Base-by-base conservation (phyloP, 169 alveolate species). In the Plasmodium blacklocki region DNA sequence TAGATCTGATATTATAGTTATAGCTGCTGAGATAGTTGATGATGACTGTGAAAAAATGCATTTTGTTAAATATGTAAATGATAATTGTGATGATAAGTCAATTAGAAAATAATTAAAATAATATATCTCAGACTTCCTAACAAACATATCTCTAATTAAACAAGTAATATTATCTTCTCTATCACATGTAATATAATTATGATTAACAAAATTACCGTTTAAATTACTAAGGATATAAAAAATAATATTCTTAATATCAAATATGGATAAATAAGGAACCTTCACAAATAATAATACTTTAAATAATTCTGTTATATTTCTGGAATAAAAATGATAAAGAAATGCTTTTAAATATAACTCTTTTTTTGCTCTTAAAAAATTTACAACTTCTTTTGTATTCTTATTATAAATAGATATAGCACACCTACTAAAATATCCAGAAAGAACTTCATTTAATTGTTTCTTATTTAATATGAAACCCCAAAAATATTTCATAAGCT, bases 381-480 rank as follows among this genome's bases (percentile, higher is more conserved):
- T 63, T 47, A 78, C 89, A 18, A 78, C 78, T 7, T 78, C 89
- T 66, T 67, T 63, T 15, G 89, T 64, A 78, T 78, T 59, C 63
- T 78, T 78, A 66, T 78, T 78, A 66, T 78, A 78, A 8, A 78
- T 78, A 8, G 78, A 43, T 64, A 78, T 78, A 23, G 89, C 89
- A 66, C 89, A 78, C 8, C 89, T 29, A 71, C 89, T 78, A 78
- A 78, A 78, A 43, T 78, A 78, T 3, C 89, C 89, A 1, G 89
- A 59, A 12, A 78, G 19, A 1, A 78, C 89, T 66, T 78, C 89
- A 59, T 78, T 78, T n/a, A 78, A 58, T 78, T 78, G 89, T n/a
- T 66, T 29, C 52, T 78, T 78, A 21, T 64, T 78, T 15, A 78
- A 32, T 8, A 78, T 58, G 18, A 78, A 78, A 14, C 26, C 67